Evolutionary conservation across 2,329 filamentous ascomycete species (phyloP), one percentile per base, ranked within the genome.

Genomic region (Cordyceps farinosa): DNA sequence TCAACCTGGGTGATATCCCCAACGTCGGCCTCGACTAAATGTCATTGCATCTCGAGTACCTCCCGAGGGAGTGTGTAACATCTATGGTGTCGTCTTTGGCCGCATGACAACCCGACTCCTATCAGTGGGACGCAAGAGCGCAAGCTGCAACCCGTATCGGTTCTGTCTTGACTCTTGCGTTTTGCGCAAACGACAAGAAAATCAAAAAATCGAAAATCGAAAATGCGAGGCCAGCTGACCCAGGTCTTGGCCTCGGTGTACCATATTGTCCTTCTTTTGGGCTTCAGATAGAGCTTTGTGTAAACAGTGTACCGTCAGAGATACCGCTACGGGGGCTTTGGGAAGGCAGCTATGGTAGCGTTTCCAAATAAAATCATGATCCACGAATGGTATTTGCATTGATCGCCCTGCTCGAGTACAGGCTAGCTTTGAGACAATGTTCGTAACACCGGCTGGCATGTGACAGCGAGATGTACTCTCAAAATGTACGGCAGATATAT

Each of bases 1-100:
- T 79, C 67, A 79, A 80, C 75, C 72, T 82, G 62, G 73, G 75
- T 66, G 79, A 82, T 64, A 78, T 83, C 60, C 81, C 82, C 66
- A 79, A 73, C 68, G 81, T 82, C 62, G 81, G 82, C 66, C 79
- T 86, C 64, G 83, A 85, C 74, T 85, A 85, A 72, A 70, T 29
- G 10, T 29, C 27, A 22, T 4, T n/a, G 8, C n/a, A 30, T 52
- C n/a, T 53, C 22, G 8, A 60, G n/a, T 45, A 44, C 42, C 55
- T 22, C 44, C 51, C 8, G 5, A 42, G 38, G 55, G 51, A 54
- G 59, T 29, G 30, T 61, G 51, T 61, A 55, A 48, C 40, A 61
- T 17, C 34, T 10, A 13, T 22, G 48, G 32, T 48, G 50, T 55
- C 42, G 32, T 53, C 52, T 63, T 62, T 53, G 60, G 45, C 56